Percentiles rank a stretch among this genome's conserved stretches.
Evolutionary conservation across 108 stramenopile genomes (phyloP).

Genomic region (Parietichytrium sp.): DNA sequence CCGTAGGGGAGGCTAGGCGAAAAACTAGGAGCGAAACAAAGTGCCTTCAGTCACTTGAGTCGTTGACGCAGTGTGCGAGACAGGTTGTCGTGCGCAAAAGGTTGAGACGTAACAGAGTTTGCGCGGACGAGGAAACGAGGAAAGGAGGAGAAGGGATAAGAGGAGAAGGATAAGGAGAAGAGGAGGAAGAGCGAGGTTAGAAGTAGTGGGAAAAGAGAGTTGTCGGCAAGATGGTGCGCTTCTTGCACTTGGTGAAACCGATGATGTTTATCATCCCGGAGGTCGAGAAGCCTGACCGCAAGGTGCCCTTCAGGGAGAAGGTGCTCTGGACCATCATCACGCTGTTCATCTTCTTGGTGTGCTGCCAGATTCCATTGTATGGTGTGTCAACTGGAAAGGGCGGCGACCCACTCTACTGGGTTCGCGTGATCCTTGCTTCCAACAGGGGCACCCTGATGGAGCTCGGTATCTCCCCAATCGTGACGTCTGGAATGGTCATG

Average conservation of each 20-base stretch:
- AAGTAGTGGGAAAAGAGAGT: not conserved
- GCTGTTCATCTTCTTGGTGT: slow-evolving; percentile 97
- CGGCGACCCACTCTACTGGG: slow-evolving; percentile 99
- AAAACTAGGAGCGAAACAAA: no score
- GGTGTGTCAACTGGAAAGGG: slow-evolving; percentile 93
- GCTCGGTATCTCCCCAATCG: slow-evolving; percentile 95
- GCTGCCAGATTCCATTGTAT: slow-evolving; percentile 99
- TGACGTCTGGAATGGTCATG: slow-evolving; percentile 90
- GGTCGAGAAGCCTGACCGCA: slow-evolving; percentile 48
- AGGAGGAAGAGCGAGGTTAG: no score
- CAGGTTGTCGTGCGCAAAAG: no score
- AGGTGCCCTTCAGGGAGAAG: slow-evolving; percentile 44
- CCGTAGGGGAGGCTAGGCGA: no score
- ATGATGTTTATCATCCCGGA: slow-evolving; percentile 51
- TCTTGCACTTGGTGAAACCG: slow-evolving; percentile 48
- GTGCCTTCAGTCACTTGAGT: no score
- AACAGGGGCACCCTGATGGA: slow-evolving; percentile 99
- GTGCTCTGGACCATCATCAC: slow-evolving; percentile 97
- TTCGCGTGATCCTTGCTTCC: slow-evolving; percentile 99
- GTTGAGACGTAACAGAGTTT: no score
- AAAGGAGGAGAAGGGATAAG: no score
- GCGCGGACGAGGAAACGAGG: no score
- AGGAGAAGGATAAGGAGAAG: not conserved
- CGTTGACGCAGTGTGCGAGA: no score
- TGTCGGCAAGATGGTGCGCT: slow-evolving; percentile 41